These are phyloP conservation scores for Bassia scoparia DNA, from an alignment of 148 eudicot species.

Conservation along the genomic window DNA sequence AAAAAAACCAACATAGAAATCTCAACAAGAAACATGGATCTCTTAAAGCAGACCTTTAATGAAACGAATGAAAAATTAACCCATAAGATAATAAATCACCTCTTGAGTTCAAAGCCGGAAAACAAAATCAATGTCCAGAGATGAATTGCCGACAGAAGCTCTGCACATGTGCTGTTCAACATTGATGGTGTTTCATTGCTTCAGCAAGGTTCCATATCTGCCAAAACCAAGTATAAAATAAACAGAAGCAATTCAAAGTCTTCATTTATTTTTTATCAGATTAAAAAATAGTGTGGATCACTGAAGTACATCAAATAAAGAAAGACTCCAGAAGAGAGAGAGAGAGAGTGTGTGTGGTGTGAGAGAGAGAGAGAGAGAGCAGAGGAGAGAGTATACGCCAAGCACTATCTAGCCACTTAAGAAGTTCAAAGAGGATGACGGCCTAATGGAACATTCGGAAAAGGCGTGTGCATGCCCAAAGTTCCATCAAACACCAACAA, in stretches of 20 bases:
- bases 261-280: neutral
- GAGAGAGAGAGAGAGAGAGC: too few relatives aligned
- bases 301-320: neutral
- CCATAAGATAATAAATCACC: conserved; percentile 24
- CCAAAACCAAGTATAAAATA: conserved; percentile 5
- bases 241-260: neutral
- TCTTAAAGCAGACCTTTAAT: neutral
- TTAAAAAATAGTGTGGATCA: neutral
- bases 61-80: neutral
- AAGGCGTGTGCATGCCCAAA: neutral
- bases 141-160: conserved; percentile 29
- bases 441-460: too few relatives aligned
- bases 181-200: conserved; percentile 20
- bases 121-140: conserved; percentile 32
- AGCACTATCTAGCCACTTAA: neutral
- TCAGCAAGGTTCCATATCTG: conserved; percentile 75
- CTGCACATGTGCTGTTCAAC: conserved; percentile 25
- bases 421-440: neutral
- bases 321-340: too few relatives aligned
- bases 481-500: conserved; percentile 3
- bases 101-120: conserved; percentile 28
- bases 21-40: conserved; percentile 30
- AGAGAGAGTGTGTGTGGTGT: too few relatives aligned
- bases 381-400: neutral
- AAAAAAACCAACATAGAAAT: neutral